Conservation (phyloP, 306 rosid species). For the Delonix regia region DNA sequence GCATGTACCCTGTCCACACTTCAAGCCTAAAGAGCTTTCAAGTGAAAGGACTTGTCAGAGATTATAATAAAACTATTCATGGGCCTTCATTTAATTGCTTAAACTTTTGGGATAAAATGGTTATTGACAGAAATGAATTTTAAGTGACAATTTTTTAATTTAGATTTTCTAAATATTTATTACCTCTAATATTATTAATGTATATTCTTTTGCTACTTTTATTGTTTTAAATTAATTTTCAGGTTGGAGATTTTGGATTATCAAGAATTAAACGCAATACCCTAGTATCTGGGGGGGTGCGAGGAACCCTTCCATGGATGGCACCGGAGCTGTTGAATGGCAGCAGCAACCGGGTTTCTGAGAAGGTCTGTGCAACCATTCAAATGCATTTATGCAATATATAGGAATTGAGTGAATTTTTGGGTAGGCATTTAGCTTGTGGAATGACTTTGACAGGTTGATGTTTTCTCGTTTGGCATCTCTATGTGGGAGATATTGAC, state of each 20-base stretch:
- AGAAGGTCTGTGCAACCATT: constrained; percentile 64
- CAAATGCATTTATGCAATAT: constrained; percentile 11
- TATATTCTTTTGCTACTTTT: neutral
- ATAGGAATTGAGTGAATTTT: constrained; percentile 24
- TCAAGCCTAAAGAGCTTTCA: neutral
- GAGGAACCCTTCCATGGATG: constrained; percentile 99
- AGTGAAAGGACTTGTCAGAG: neutral
- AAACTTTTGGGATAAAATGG: neutral
- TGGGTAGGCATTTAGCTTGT: constrained; percentile 18
- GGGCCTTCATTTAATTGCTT: neutral
- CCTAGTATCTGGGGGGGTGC: constrained; percentile 89
- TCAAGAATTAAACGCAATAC: constrained; percentile 91
- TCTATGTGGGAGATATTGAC: constrained; percentile 96
- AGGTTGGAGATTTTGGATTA: constrained; percentile 97
- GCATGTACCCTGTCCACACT: neutral
- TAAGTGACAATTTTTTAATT: neutral
- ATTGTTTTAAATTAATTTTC: constrained; percentile 23
- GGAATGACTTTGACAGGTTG: constrained; percentile 65
- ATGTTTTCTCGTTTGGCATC: constrained; percentile 91
- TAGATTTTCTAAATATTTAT: neutral
- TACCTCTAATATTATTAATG: neutral
- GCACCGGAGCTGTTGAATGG: constrained; percentile 92
- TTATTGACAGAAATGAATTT: neutral
- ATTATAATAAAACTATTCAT: neutral
- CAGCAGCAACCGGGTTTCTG: constrained; percentile 81